Evolutionary conservation across 148 eudicot species (phyloP).

Genomic region (Fallopia convolvulus): DNA sequence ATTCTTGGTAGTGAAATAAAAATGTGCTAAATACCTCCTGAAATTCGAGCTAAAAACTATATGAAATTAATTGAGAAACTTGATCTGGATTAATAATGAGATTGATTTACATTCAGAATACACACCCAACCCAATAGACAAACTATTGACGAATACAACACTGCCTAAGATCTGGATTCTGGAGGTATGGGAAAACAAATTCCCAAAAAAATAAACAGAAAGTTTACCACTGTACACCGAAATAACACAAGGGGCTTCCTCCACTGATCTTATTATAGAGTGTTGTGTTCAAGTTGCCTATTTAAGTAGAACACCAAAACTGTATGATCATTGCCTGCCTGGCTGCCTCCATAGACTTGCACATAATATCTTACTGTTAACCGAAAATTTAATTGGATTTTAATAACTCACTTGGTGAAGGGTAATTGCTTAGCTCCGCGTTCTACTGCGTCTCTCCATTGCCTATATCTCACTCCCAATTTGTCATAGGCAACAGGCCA

Average conservation of each 20-base stretch:
- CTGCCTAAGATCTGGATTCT: constrained; percentile 7
- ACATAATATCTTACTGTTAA: neutral
- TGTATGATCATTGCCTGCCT: constrained; percentile 2
- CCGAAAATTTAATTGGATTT: neutral
- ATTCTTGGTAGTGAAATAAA: no score
- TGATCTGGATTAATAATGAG: neutral
- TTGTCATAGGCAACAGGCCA: constrained; percentile 85
- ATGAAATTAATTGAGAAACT: neutral
- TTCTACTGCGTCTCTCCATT: constrained; percentile 84
- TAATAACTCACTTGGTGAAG: constrained; percentile 25
- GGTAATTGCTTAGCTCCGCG: constrained; percentile 53
- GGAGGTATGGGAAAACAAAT: neutral
- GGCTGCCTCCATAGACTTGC: neutral
- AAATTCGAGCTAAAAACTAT: neutral
- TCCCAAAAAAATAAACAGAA: neutral
- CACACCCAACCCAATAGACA: constrained; percentile 1
- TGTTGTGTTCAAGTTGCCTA: neutral
- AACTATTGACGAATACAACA: constrained; percentile 3
- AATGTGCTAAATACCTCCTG: neutral
- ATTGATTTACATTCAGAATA: constrained; percentile 6
- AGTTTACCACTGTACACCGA: neutral
- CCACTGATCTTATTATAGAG: neutral
- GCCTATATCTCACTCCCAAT: constrained; percentile 86
- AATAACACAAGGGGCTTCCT: neutral
- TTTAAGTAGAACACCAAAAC: constrained; percentile 1